These are phyloP conservation scores for Cryptococcus sp. DNA, from an alignment of 1,284 basidiomycete species.

Conservation along the genomic window DNA sequence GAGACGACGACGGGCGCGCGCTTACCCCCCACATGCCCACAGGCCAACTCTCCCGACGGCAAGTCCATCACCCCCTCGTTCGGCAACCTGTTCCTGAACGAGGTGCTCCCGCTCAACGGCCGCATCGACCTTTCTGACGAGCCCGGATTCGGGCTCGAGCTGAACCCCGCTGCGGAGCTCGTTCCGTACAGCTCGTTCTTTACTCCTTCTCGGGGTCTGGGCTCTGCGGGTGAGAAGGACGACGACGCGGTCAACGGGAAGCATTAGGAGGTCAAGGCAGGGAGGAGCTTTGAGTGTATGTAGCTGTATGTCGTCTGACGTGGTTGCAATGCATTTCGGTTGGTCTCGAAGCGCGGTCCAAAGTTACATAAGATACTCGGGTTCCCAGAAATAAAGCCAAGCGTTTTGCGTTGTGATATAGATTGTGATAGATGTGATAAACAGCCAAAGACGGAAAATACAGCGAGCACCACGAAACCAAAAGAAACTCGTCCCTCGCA, in stretches of 20 bases:
- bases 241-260: conserved; percentile 14
- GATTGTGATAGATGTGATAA: too few species aligned
- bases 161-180: conserved; percentile 53
- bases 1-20: background rate
- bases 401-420: too few species aligned
- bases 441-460: too few species aligned
- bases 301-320: too few species aligned
- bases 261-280: conserved; percentile 1
- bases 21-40: background rate
- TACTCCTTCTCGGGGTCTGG: conserved; percentile 31
- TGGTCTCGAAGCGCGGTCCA: too few species aligned
- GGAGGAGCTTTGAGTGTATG: too few species aligned
- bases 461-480: too few species aligned
- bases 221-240: conserved; percentile 31
- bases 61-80: conserved; percentile 55
- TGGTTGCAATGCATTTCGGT: too few species aligned
- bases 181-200: conserved; percentile 47
- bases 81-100: conserved; percentile 56
- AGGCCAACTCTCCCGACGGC: conserved; percentile 56
- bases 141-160: conserved; percentile 55
- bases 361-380: too few species aligned
- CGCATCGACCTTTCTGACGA: conserved; percentile 51
- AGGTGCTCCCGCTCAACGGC: conserved; percentile 54
- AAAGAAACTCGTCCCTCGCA: too few species aligned
- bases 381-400: too few species aligned